A percentile compares a stretch with the other conserved stretches of the same genome.
These are phyloP conservation scores for Lecanicillium sp. DNA, from an alignment of 2,329 filamentous ascomycete genomes.

Conservation along the genomic window DNA sequence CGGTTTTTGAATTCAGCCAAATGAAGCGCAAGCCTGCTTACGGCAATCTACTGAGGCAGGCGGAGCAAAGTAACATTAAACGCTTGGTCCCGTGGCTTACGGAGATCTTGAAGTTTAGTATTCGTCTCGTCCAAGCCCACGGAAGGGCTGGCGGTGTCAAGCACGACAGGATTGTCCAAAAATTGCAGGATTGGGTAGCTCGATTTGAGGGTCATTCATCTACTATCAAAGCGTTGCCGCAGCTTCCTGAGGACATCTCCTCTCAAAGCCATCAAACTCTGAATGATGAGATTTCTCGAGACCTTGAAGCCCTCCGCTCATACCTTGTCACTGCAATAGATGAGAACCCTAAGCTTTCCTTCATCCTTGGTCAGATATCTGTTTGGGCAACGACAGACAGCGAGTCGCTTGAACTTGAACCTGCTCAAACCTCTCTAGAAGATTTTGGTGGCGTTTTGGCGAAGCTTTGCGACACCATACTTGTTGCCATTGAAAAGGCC, in stretches of 20 bases:
- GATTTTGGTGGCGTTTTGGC: conserved; percentile 52
- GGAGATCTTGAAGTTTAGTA: conserved; percentile 55
- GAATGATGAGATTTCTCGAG: conserved; percentile 24
- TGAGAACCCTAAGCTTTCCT: conserved; percentile 49
- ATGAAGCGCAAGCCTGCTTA: conserved; percentile 16
- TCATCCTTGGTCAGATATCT: conserved; percentile 56
- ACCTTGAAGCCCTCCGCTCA: conserved; percentile 27
- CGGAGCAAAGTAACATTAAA: conserved; percentile 15
- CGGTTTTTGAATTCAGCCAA: conserved; percentile 25
- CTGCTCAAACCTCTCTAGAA: conserved; percentile 19
- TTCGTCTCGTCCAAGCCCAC: conserved; percentile 57
- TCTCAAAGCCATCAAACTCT: conserved; percentile 27
- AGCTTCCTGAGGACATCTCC: conserved; percentile 43
- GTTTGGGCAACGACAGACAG: conserved; percentile 47
- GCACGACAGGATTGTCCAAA: conserved; percentile 33
- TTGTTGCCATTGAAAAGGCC: conserved; percentile 71
- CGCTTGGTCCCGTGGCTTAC: conserved; percentile 50
- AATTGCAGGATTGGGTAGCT: conserved; percentile 41
- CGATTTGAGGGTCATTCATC: conserved; percentile 35
- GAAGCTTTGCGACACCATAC: conserved; percentile 61
- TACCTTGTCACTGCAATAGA: conserved; percentile 31
- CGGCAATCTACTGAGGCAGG: conserved; percentile 17
- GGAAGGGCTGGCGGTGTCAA: conserved; percentile 50
- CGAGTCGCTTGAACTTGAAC: conserved; percentile 9
- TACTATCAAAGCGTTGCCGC: conserved; percentile 32